Conservation (phyloP, 768 basidiomycete genomes). For the Rhodotorula paludigena region DNA sequence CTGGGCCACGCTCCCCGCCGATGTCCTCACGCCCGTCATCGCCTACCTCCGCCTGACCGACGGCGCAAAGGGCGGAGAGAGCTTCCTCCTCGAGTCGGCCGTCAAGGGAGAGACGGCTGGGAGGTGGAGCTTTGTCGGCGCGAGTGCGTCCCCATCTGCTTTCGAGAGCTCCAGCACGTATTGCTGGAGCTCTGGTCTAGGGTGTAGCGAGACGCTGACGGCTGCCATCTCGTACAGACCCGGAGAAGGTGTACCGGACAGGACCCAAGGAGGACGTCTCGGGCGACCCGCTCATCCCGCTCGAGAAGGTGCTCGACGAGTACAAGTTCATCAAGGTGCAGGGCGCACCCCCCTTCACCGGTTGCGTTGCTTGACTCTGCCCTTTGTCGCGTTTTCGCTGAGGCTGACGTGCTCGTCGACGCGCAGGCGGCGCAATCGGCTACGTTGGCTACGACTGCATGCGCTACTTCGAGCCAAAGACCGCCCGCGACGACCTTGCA, state of each 20-base stretch:
- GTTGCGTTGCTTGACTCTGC: slow-evolving; percentile 41
- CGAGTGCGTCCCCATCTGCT: slow-evolving; percentile 57
- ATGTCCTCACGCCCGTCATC: slow-evolving; percentile 92
- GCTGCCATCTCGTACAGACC: slow-evolving; percentile 57
- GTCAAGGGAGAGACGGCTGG: slow-evolving; percentile 83
- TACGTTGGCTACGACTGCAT: slow-evolving; percentile 97
- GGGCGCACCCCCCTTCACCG: slow-evolving; percentile 76
- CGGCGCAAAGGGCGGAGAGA: slow-evolving; percentile 53
- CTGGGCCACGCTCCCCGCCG: slow-evolving; percentile 86
- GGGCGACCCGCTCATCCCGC: slow-evolving; percentile 73
- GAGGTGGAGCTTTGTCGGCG: slow-evolving; percentile 92
- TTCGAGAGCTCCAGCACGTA: not conserved
- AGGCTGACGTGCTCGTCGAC: not conserved
- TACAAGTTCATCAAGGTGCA: slow-evolving; percentile 89
- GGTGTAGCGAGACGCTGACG: too few relatives aligned
- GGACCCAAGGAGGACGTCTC: slow-evolving; percentile 75
- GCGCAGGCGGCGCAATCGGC: slow-evolving; percentile 82
- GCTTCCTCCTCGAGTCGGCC: slow-evolving; percentile 90
- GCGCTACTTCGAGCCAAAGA: slow-evolving; percentile 85
- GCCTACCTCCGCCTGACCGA: slow-evolving; percentile 90
- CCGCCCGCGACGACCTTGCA: slow-evolving; percentile 60
- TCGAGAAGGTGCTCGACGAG: slow-evolving; percentile 77
- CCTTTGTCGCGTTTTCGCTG: not conserved
- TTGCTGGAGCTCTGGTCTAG: not conserved
- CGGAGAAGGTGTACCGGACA: slow-evolving; percentile 82